Percentiles rank a stretch among this genome's conserved stretches.
phyloP scores from a whole-genome alignment of 1,284 basidiomycete species.

The Rhodotorula sp. region DNA sequence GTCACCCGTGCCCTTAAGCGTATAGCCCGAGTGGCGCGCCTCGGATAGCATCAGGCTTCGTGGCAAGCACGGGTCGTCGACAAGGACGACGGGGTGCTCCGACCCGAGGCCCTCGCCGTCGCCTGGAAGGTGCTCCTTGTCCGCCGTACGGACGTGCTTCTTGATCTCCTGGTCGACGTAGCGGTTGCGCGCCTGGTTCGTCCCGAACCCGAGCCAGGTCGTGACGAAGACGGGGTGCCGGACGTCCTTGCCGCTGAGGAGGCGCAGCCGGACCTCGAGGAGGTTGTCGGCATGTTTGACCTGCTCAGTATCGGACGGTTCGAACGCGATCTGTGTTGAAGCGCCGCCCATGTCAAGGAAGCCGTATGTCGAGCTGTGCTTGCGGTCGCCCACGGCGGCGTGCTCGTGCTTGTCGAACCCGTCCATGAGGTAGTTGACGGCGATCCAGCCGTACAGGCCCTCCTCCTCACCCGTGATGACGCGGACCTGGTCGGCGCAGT shows the following conservation, averaged over 20 bases:
- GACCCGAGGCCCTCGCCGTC: conserved; percentile 9
- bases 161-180: conserved; percentile 73
- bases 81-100: conserved; percentile 52
- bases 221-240: conserved; percentile 94
- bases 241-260: conserved; percentile 82
- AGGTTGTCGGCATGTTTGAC: conserved; percentile 63
- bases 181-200: conserved; percentile 89
- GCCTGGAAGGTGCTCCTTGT: conserved; percentile 19
- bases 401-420: conserved; percentile 70
- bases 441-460: conserved; percentile 97
- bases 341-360: conserved; percentile 99
- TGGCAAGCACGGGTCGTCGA: conserved; percentile 89
- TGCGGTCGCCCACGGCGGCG: conserved; percentile 46
- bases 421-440: conserved; percentile 98
- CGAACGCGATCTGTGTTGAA: conserved; percentile 97
- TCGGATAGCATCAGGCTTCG: conserved; percentile 66
- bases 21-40: conserved; percentile 57
- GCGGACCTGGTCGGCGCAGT: conserved; percentile 81
- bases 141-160: conserved; percentile 46
- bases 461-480: conserved; percentile 99
- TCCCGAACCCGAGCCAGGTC: conserved; percentile 97
- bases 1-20: conserved; percentile 82
- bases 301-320: conserved; percentile 65
- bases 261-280: conserved; percentile 76
- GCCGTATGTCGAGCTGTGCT: conserved; percentile 77